Evolutionary conservation across 768 basidiomycete genomes (phyloP).

Genomic region (Tylopilus subfusipes): DNA sequence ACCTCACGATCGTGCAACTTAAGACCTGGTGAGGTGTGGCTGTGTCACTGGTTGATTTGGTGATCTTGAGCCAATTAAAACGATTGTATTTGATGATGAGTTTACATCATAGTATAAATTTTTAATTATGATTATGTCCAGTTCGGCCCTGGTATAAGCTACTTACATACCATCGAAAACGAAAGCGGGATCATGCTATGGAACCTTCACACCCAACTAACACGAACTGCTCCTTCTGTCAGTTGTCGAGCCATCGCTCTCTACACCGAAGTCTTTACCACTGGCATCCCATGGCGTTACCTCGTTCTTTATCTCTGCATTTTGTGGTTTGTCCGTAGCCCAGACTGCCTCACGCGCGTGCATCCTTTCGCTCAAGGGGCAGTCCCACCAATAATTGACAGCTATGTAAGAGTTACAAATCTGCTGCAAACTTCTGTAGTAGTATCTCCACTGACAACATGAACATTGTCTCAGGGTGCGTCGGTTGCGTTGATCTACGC

Average conservation of each 20-base stretch:
- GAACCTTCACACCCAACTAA: neutral
- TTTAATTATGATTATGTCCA: too few species aligned
- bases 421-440: neutral
- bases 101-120: too few species aligned
- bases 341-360: slow-evolving; percentile 49
- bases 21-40: neutral
- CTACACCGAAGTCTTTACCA: slow-evolving; percentile 7
- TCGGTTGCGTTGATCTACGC: too few species aligned
- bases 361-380: slow-evolving; percentile 44
- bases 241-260: slow-evolving; percentile 12
- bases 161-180: too few species aligned
- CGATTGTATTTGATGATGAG: too few species aligned
- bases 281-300: neutral
- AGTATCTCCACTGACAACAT: neutral
- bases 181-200: too few species aligned
- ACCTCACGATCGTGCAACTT: neutral
- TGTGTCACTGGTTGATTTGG: neutral
- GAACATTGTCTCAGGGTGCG: too few species aligned
- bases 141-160: too few species aligned
- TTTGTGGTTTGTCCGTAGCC: slow-evolving; percentile 46
- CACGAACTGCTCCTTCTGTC: neutral
- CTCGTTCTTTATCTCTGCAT: slow-evolving; percentile 57
- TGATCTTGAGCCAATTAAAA: neutral
- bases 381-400: slow-evolving; percentile 33
- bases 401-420: slow-evolving; percentile 19